phyloP scores from a whole-genome alignment of 768 basidiomycete genomes.

The Termitomyces sp. region DNA sequence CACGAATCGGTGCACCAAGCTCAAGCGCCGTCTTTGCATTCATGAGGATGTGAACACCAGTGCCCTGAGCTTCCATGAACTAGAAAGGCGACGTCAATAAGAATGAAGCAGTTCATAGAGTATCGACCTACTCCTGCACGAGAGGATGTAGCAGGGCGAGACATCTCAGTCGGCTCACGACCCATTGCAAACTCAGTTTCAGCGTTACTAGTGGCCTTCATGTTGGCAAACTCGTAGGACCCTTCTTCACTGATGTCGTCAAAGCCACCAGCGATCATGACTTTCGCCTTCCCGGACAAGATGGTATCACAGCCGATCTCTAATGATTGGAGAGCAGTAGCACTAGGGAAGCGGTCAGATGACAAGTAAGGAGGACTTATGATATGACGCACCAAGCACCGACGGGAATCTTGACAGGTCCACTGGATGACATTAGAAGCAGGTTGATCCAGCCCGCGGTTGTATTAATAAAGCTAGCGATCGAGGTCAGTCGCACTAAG shows the following conservation, averaged over 20 bases:
- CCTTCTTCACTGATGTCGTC: slow-evolving; percentile 99
- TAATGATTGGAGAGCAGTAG: slow-evolving; percentile 95
- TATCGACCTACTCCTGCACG: slow-evolving; percentile 77
- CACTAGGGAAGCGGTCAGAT: slow-evolving; percentile 41
- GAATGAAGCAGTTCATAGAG: slow-evolving; percentile 4
- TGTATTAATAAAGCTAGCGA: slow-evolving; percentile 91
- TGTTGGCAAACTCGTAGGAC: slow-evolving; percentile 98
- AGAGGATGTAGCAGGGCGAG: slow-evolving; percentile 93
- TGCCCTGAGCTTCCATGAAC: slow-evolving; percentile 98
- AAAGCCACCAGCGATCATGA: slow-evolving; percentile 99
- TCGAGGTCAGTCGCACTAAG: slow-evolving; percentile 6
- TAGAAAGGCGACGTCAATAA: slow-evolving; percentile 22
- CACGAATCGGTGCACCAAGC: slow-evolving; percentile 90
- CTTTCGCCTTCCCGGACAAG: slow-evolving; percentile 93
- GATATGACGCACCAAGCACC: slow-evolving; percentile 79
- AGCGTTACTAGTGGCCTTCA: slow-evolving; percentile 98
- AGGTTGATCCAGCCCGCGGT: slow-evolving; percentile 98
- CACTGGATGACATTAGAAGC: slow-evolving; percentile 90
- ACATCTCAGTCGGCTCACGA: slow-evolving; percentile 98
- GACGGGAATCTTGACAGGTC: slow-evolving; percentile 98
- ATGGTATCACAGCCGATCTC: slow-evolving; percentile 98
- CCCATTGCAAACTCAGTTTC: slow-evolving; percentile 99
- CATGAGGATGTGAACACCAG: slow-evolving; percentile 97
- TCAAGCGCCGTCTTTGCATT: slow-evolving; percentile 93
- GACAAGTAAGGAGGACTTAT: slow-evolving; percentile 6